These are phyloP conservation scores for Xylaria intraflava DNA, from an alignment of 495 filamentous ascomycete species.

Conservation along the genomic window DNA sequence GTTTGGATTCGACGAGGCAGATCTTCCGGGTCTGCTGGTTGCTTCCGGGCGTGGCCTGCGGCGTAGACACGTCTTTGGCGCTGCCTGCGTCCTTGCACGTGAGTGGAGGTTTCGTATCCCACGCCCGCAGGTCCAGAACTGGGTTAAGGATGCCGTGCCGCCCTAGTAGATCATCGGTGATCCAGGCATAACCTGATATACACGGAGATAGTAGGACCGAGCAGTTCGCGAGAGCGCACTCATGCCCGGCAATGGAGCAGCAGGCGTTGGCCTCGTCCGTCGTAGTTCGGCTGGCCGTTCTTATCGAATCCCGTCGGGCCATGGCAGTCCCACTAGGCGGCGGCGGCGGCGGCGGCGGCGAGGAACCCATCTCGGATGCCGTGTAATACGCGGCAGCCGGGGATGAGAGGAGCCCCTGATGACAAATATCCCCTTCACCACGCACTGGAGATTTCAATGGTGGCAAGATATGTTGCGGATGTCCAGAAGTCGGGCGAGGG, in stretches of 20 bases:
- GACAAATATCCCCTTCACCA: not conserved
- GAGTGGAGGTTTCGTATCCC: slow-evolving; percentile 16
- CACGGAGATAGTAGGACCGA: slow-evolving; percentile 42
- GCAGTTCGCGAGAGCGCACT: slow-evolving; percentile 30
- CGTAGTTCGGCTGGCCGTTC: not conserved
- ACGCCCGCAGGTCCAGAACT: slow-evolving; percentile 26
- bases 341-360: slow-evolving; percentile 8
- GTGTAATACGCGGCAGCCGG: slow-evolving; percentile 2
- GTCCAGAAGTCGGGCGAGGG: not conserved
- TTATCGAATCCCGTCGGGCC: not conserved
- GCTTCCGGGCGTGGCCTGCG: slow-evolving; percentile 21
- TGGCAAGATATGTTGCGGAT: not conserved
- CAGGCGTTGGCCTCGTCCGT: not conserved
- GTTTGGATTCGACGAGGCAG: slow-evolving; percentile 39
- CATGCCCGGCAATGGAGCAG: slow-evolving; percentile 13
- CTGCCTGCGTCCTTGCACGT: not conserved
- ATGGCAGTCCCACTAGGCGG: not conserved
- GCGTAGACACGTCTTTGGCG: slow-evolving; percentile 3
- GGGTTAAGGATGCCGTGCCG: slow-evolving; percentile 33
- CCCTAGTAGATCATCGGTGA: slow-evolving; percentile 38
- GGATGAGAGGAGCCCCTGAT: not conserved
- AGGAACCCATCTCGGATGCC: slow-evolving; percentile 5
- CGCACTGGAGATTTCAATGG: not conserved
- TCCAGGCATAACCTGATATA: slow-evolving; percentile 32
- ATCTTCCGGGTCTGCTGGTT: slow-evolving; percentile 28